Conservation (phyloP, 2,329 filamentous ascomycete species). For the Claviceps quebecensis region DNA sequence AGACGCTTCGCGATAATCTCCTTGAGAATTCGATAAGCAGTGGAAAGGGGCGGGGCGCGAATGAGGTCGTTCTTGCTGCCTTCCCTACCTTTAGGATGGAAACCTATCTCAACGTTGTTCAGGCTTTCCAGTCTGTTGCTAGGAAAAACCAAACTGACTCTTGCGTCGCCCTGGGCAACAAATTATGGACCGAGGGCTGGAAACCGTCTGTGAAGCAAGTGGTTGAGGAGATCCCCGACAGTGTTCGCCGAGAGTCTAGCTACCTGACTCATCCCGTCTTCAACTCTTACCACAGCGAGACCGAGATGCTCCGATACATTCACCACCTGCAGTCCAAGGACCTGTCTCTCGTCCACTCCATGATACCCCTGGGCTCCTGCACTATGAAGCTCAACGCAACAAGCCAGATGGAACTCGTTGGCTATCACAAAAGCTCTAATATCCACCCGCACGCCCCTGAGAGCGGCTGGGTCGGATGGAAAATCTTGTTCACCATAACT, state of each 20-base stretch:
- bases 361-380: slow-evolving; percentile 94
- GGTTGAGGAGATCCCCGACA: slow-evolving; percentile 33
- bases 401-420: slow-evolving; percentile 81
- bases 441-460: slow-evolving; percentile 68
- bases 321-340: slow-evolving; percentile 89
- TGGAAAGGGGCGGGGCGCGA: slow-evolving; percentile 41
- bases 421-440: slow-evolving; percentile 59
- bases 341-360: slow-evolving; percentile 84
- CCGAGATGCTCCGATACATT: slow-evolving; percentile 86
- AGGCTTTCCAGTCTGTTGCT: slow-evolving; percentile 15
- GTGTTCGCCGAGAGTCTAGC: slow-evolving; percentile 54
- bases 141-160: slow-evolving; percentile 12
- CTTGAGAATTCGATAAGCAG: slow-evolving; percentile 53
- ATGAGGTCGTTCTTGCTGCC: slow-evolving; percentile 15
- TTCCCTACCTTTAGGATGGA: slow-evolving; percentile 13
- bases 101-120: slow-evolving; percentile 10
- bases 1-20: slow-evolving; percentile 21
- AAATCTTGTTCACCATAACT: slow-evolving; percentile 55
- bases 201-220: slow-evolving; percentile 21
- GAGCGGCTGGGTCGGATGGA: slow-evolving; percentile 53
- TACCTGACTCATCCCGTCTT: slow-evolving; percentile 88
- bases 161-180: slow-evolving; percentile 18
- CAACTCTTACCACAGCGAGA: slow-evolving; percentile 90
- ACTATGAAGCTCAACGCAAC: slow-evolving; percentile 98
- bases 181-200: slow-evolving; percentile 26